phyloP scores from a whole-genome alignment of 768 basidiomycete species.

The Calvatia gigantea region DNA sequence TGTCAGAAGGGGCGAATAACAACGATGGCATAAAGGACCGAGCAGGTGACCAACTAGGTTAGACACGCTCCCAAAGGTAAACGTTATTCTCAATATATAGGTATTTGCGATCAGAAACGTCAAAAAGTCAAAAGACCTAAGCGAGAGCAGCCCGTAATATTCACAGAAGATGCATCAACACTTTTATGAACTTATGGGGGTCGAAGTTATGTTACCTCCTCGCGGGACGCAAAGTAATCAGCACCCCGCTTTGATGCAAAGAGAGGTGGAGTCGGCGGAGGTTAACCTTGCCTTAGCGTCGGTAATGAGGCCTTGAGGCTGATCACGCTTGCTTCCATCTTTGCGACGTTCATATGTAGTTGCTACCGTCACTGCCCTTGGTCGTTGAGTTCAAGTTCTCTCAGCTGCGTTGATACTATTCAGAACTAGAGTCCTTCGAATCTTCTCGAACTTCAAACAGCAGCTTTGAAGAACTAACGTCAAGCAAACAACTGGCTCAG shows the following conservation, averaged over 20 bases:
- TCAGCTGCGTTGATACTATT: too few relatives aligned
- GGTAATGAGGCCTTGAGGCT: not conserved
- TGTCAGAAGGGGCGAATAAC: not conserved
- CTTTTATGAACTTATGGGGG: not conserved
- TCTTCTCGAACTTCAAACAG: not conserved
- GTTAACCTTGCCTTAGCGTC: not conserved
- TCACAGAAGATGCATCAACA: not conserved
- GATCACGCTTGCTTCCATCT: not conserved
- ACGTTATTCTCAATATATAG: not conserved
- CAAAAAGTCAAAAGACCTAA: not conserved
- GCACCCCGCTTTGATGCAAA: not conserved
- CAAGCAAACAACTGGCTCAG: not conserved
- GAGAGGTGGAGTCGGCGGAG: conserved; percentile 9
- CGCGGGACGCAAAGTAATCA: not conserved
- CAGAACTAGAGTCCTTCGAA: not conserved
- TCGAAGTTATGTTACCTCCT: not conserved
- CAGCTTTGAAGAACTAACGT: not conserved
- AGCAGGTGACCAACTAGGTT: not conserved
- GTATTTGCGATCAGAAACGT: not conserved
- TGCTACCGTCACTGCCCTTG: not conserved
- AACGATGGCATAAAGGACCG: not conserved
- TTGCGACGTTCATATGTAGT: not conserved
- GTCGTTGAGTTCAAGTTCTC: not conserved
- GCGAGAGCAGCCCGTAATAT: not conserved
- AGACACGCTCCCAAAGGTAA: too few relatives aligned